phyloP scores from a whole-genome alignment of 805 yeast species.

The Saccharomycopsis guyanensis region DNA sequence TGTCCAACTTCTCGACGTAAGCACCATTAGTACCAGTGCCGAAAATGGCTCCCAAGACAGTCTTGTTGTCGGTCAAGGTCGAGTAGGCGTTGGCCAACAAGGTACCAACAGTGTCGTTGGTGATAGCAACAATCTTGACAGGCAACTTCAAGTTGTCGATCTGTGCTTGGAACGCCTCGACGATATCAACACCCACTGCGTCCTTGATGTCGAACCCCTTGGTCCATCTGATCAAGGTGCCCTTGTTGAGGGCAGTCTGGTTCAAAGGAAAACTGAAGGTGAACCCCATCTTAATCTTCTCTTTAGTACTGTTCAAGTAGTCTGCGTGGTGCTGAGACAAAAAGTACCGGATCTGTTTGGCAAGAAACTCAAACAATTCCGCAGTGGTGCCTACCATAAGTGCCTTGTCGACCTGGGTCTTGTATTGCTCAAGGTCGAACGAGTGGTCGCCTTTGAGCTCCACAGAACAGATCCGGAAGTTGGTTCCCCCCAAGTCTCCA shows the following conservation, averaged over 20 bases:
- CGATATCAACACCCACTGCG: constrained; percentile 65
- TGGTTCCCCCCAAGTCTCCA: constrained; percentile 94
- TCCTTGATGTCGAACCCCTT: constrained; percentile 88
- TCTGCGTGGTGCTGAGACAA: constrained; percentile 51
- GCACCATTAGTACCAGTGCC: constrained; percentile 99
- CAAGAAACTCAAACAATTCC: constrained; percentile 68
- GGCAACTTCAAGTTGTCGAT: constrained; percentile 53
- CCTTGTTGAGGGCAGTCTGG: constrained; percentile 73
- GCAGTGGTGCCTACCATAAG: constrained; percentile 61
- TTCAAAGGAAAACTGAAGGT: constrained; percentile 91
- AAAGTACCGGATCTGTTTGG: constrained; percentile 60
- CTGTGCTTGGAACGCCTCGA: constrained; percentile 59
- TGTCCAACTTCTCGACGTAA: constrained; percentile 68
- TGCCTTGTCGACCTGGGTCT: constrained; percentile 71
- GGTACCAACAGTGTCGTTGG: constrained; percentile 96
- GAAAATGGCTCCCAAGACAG: constrained; percentile 83
- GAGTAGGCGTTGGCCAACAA: constrained; percentile 81
- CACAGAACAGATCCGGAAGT: constrained; percentile 90
- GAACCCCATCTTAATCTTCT: constrained; percentile 66
- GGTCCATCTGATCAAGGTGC: constrained; percentile 89
- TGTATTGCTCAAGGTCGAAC: constrained; percentile 68
- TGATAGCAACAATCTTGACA: constrained; percentile 75
- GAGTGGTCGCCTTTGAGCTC: constrained; percentile 68
- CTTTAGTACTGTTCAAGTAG: constrained; percentile 4
- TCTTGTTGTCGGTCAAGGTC: constrained; percentile 61